Conservation (phyloP, 2,329 filamentous ascomycete genomes). For the Fusarium circinatum region DNA sequence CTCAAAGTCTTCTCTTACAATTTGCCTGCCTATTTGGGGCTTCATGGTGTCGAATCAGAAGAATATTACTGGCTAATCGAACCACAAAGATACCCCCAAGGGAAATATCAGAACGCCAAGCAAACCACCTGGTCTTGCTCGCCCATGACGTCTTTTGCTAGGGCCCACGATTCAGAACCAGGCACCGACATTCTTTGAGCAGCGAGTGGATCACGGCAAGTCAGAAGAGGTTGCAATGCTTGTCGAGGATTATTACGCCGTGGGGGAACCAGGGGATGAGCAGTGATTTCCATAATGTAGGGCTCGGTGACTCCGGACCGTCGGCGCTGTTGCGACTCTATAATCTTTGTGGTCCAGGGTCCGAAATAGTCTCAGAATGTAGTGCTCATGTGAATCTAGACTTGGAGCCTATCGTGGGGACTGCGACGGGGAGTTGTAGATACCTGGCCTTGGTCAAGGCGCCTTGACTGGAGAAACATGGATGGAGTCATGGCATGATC, state of each 20-base stretch:
- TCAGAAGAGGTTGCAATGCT: background rate
- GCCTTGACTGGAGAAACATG: slow-evolving; percentile 7
- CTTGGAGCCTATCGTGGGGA: background rate
- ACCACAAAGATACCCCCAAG: background rate
- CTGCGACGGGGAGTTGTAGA: background rate
- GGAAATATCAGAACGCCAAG: slow-evolving; percentile 13
- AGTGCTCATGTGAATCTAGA: background rate
- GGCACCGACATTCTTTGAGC: slow-evolving; percentile 18
- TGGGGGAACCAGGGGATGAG: background rate
- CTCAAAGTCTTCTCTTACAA: background rate
- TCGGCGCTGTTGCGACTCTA: slow-evolving; percentile 4
- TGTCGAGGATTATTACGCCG: slow-evolving; percentile 5
- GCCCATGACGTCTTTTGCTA: slow-evolving; percentile 7
- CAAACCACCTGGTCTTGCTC: background rate
- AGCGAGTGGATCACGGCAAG: background rate
- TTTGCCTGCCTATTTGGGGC: background rate
- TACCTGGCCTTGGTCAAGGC: background rate
- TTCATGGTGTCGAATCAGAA: background rate
- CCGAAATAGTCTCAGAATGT: background rate
- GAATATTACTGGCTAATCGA: background rate
- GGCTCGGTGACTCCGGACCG: slow-evolving; percentile 24
- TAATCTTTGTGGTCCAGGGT: background rate
- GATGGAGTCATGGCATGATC: slow-evolving; percentile 13
- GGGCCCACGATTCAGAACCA: background rate
- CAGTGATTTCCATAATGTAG: background rate